Percentiles rank a stretch among this genome's conserved stretches.
These are phyloP conservation scores for Lentinus tigrinus DNA, from an alignment of 768 basidiomycete genomes.

Conservation along the genomic window DNA sequence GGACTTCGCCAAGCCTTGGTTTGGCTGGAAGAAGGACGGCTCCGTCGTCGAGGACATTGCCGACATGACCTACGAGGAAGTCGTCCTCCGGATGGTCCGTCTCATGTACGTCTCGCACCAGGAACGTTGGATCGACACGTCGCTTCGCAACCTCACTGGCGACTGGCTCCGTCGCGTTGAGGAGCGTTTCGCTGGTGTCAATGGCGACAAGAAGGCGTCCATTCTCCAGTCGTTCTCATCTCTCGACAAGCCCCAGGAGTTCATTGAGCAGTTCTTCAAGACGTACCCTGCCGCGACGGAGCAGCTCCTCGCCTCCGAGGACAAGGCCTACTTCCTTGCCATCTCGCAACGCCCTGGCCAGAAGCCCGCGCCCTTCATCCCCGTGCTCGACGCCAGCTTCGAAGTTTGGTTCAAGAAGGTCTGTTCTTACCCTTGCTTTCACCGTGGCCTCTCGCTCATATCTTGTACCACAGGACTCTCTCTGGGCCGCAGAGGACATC, in stretches of 20 bases:
- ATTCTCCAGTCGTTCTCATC: constrained; percentile 79
- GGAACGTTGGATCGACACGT: constrained; percentile 89
- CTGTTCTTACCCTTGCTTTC: constrained; percentile 21
- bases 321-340: constrained; percentile 92
- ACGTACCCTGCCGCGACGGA: constrained; percentile 78
- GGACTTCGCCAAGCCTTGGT: constrained; percentile 97
- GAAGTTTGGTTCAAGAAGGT: constrained; percentile 99
- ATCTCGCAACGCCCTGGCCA: constrained; percentile 95
- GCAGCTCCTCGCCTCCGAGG: constrained; percentile 90
- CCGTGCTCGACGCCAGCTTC: constrained; percentile 88
- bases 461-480: constrained; percentile 66
- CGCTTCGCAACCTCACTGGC: constrained; percentile 89
- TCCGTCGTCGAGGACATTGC: constrained; percentile 79
- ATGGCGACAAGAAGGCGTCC: constrained; percentile 77
- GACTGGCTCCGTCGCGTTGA: constrained; percentile 97
- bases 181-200: constrained; percentile 91
- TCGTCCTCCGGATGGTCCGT: constrained; percentile 84
- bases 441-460: neutral
- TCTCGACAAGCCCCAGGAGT: constrained; percentile 78
- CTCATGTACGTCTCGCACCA: constrained; percentile 94
- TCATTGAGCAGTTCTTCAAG: constrained; percentile 81
- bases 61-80: constrained; percentile 99
- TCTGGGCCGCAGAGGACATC: constrained; percentile 97
- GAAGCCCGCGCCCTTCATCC: constrained; percentile 98
- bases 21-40: constrained; percentile 94